Evolutionary conservation across 2,329 filamentous ascomycete species (phyloP).

Genomic region (Sclerotinia trifoliorum): DNA sequence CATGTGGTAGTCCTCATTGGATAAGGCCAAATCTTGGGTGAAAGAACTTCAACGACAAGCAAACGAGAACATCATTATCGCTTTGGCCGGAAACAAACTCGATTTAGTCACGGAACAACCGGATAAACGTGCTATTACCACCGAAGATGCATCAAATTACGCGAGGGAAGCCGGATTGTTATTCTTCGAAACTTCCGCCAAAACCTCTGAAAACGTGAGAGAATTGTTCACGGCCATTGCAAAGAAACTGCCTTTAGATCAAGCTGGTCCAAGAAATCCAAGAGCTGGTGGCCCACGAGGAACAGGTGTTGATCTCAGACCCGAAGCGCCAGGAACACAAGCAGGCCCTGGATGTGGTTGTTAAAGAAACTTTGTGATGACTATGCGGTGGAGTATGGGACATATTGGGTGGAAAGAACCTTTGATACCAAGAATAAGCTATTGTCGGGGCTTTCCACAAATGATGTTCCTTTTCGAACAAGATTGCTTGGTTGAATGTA

Average conservation of each 20-base stretch:
- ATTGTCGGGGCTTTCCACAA: slow-evolving; percentile 26
- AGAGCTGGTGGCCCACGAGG: slow-evolving; percentile 53
- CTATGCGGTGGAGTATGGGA: slow-evolving; percentile 28
- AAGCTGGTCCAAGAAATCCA: slow-evolving; percentile 86
- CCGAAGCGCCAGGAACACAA: slow-evolving; percentile 55
- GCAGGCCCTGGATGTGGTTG: slow-evolving; percentile 62
- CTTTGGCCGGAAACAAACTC: slow-evolving; percentile 94
- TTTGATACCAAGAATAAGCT: slow-evolving; percentile 27
- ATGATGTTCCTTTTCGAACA: slow-evolving; percentile 29
- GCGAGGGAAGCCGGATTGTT: slow-evolving; percentile 88
- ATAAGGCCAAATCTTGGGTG: slow-evolving; percentile 99
- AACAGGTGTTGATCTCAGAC: slow-evolving; percentile 62
- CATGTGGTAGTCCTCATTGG: slow-evolving; percentile 73
- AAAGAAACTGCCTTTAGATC: slow-evolving; percentile 94
- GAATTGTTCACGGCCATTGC: slow-evolving; percentile 97
- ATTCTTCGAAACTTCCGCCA: slow-evolving; percentile 98
- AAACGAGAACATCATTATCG: slow-evolving; percentile 99
- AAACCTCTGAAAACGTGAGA: slow-evolving; percentile 92
- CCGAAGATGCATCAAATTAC: slow-evolving; percentile 91
- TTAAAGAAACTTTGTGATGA: slow-evolving; percentile 43
- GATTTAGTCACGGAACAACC: slow-evolving; percentile 93
- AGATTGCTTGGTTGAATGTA: slow-evolving; percentile 29
- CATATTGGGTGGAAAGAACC: slow-evolving; percentile 26
- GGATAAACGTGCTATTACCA: slow-evolving; percentile 89
- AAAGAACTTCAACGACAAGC: slow-evolving; percentile 98